These are phyloP conservation scores for Hemileccinum rubropunctum DNA, from an alignment of 768 basidiomycete genomes.

Conservation along the genomic window DNA sequence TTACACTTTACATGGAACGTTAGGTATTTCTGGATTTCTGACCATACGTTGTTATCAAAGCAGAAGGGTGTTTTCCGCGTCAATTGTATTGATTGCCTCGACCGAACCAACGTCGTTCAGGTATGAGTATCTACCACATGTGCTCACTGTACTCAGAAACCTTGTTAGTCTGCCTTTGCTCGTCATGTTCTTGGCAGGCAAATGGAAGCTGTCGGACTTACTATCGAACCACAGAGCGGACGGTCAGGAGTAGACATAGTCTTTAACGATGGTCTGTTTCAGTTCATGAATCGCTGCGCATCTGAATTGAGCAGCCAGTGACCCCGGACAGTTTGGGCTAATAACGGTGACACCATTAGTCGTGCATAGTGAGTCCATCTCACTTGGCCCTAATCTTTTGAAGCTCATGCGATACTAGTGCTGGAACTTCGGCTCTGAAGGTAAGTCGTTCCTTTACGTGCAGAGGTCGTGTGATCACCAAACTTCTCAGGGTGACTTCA, in stretches of 20 bases:
- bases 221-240: slow-evolving; percentile 50
- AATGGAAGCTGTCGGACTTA: slow-evolving; percentile 68
- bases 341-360: slow-evolving; percentile 95
- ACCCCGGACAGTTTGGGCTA: slow-evolving; percentile 78
- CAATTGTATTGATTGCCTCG: slow-evolving; percentile 95
- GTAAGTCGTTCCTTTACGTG: slow-evolving; percentile 37
- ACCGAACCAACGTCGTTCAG: slow-evolving; percentile 93
- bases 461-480: slow-evolving; percentile 6
- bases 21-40: slow-evolving; percentile 83
- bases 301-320: not conserved
- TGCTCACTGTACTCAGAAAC: slow-evolving; percentile 4
- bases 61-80: slow-evolving; percentile 88
- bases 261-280: slow-evolving; percentile 69
- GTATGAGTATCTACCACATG: slow-evolving; percentile 34
- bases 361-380: slow-evolving; percentile 66
- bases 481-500: slow-evolving; percentile 71
- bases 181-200: slow-evolving; percentile 77
- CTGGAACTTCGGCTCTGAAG: slow-evolving; percentile 96
- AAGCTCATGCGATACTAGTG: slow-evolving; percentile 44
- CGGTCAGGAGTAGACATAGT: slow-evolving; percentile 64
- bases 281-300: not conserved
- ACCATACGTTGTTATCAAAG: slow-evolving; percentile 63
- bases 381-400: not conserved
- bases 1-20: not conserved
- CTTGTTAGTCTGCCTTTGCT: slow-evolving; percentile 80